Evolutionary conservation across 2,329 filamentous ascomycete species (phyloP).

Genomic region (Onygena corvina): DNA sequence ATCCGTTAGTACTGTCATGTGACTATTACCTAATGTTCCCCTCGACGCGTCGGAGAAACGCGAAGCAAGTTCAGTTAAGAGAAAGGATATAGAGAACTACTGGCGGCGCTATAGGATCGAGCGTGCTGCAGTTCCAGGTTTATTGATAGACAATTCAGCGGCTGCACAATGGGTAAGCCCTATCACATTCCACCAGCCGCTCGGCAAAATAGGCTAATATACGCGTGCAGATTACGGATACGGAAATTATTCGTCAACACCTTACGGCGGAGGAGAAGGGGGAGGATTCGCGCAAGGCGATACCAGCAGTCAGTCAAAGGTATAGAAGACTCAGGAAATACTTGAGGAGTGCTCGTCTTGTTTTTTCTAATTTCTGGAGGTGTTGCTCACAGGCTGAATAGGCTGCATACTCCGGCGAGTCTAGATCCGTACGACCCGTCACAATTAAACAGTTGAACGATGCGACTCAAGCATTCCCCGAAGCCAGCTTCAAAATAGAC

Average conservation of each 20-base stretch:
- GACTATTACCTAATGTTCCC: neutral
- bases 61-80: constrained; percentile 4
- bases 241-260: constrained; percentile 39
- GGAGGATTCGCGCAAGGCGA: constrained; percentile 49
- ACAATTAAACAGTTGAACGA: constrained; percentile 92
- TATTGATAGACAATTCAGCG: neutral
- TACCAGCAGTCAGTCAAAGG: constrained; percentile 39
- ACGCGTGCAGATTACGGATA: constrained; percentile 25
- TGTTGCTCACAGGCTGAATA: constrained; percentile 31
- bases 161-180: constrained; percentile 11
- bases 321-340: constrained; percentile 22
- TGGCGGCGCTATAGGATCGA: neutral
- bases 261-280: constrained; percentile 44
- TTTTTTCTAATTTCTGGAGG: neutral
- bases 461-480: constrained; percentile 61
- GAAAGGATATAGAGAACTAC: neutral
- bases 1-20: neutral
- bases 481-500: constrained; percentile 74
- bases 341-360: neutral
- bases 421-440: constrained; percentile 64
- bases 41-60: constrained; percentile 7
- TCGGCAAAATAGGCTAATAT: neutral
- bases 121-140: no score
- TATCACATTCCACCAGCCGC: no score
- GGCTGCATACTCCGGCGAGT: constrained; percentile 48